These are phyloP conservation scores for Vitis hybrid DNA, from an alignment of 177 flowering plant genomes.

Conservation along the genomic window DNA sequence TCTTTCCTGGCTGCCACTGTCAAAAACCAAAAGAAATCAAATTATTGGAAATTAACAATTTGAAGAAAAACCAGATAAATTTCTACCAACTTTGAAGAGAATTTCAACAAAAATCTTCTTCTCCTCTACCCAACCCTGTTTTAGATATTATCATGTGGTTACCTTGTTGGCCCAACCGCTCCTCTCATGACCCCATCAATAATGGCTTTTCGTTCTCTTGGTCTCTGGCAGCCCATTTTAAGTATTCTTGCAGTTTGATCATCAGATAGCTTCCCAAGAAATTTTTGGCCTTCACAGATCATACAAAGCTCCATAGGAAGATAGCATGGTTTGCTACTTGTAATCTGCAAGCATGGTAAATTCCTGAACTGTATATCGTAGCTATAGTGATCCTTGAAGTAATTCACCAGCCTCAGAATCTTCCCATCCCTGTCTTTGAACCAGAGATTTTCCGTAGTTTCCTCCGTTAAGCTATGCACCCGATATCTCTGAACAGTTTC, in stretches of 20 bases:
- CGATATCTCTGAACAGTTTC: slow-evolving; percentile 83
- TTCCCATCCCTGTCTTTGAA: slow-evolving; percentile 77
- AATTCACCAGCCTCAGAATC: slow-evolving; percentile 57
- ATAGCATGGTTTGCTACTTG: slow-evolving; percentile 91
- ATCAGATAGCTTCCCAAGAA: slow-evolving; percentile 91
- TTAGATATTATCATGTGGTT: slow-evolving; percentile 4
- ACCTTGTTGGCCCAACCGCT: slow-evolving; percentile 85
- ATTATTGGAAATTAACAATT: not conserved
- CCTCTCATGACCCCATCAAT: slow-evolving; percentile 75
- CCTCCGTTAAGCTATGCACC: slow-evolving; percentile 72
- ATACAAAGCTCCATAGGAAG: slow-evolving; percentile 97
- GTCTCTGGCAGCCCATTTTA: slow-evolving; percentile 85
- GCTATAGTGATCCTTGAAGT: slow-evolving; percentile 85
- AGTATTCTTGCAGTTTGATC: slow-evolving; percentile 86
- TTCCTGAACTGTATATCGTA: slow-evolving; percentile 82
- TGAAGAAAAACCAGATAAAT: not conserved
- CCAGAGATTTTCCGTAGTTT: slow-evolving; percentile 70
- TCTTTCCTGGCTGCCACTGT: slow-evolving; percentile 61
- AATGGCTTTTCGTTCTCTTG: slow-evolving; percentile 69
- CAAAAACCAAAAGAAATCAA: slow-evolving; percentile 3
- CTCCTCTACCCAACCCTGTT: no score
- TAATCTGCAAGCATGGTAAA: slow-evolving; percentile 92
- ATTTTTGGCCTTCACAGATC: slow-evolving; percentile 96
- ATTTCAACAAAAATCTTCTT: not conserved
- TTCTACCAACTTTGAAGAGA: not conserved